Percentiles rank a stretch among this genome's conserved stretches.
These are phyloP conservation scores for Diaporthe citriasiana DNA, from an alignment of 2,329 filamentous ascomycete genomes.

Conservation along the genomic window DNA sequence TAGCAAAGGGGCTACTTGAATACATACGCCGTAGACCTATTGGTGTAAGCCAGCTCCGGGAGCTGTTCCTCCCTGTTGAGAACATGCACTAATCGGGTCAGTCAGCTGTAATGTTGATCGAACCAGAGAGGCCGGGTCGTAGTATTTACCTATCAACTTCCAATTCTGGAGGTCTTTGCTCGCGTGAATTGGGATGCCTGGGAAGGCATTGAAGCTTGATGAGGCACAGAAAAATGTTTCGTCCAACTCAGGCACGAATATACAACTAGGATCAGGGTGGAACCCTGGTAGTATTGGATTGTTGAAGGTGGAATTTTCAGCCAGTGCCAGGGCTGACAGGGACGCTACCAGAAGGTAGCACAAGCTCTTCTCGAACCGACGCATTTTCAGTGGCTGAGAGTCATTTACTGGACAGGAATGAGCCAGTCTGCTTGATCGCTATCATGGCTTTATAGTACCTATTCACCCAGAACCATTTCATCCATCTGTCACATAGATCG, in stretches of 20 bases:
- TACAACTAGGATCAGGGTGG: slow-evolving; percentile 59
- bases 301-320: slow-evolving; percentile 47
- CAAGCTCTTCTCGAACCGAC: not conserved
- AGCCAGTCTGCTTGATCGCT: not conserved
- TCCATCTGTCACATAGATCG: not conserved
- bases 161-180: slow-evolving; percentile 59
- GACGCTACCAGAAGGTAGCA: not conserved
- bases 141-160: slow-evolving; percentile 51
- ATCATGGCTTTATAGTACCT: not conserved
- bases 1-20: not conserved
- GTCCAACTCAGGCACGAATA: slow-evolving; percentile 54
- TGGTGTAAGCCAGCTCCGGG: slow-evolving; percentile 50
- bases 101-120: not conserved
- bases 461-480: not conserved
- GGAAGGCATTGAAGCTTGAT: slow-evolving; percentile 60
- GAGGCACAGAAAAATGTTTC: slow-evolving; percentile 60
- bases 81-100: slow-evolving; percentile 50
- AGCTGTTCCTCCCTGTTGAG: slow-evolving; percentile 54
- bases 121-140: no score
- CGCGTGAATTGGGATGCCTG: slow-evolving; percentile 60
- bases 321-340: slow-evolving; percentile 2
- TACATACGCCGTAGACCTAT: slow-evolving; percentile 49
- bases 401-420: not conserved
- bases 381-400: slow-evolving; percentile 13
- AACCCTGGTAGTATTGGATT: slow-evolving; percentile 61